Evolutionary conservation across 495 filamentous ascomycete genomes (phyloP), one percentile per base, ranked within the genome.

Genomic region (Tirmania nivea): DNA sequence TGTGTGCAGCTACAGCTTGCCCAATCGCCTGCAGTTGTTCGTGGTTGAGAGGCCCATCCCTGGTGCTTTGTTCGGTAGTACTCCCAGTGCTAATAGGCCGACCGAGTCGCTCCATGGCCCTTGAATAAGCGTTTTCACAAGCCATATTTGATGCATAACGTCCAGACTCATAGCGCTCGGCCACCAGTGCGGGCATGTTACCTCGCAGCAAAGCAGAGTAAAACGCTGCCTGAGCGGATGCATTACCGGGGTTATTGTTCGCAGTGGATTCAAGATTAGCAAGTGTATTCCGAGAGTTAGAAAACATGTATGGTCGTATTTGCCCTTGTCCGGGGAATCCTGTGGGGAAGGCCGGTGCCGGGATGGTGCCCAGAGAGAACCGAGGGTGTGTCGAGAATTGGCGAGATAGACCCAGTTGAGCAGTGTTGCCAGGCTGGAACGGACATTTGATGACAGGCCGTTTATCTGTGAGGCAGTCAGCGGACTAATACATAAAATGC

Each of bases 161-260:
- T 54, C 83, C 83, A 34, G 78, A 85, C 58, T 85, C 80, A 65
- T 93, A 87, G 59, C 90, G 73, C 64, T 96, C 87, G 42, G 93
- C 73, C 34, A 96, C 71, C 50, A 96, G 94, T 8, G 84, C 80
- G 7, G 90, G 84, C 80, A 94, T 87, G 62, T 92, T 85, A 10
- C 86, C 86, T 58, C 78, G 80, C 20, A 95, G 70, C n/a, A 96
- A 76, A 35, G 85, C 80, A 61, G 86, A 78, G 66, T 97, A 97
- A 65, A 97, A 94, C 19, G 84, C 79, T 67, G 86, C 87, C 67
- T 97, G 90, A 14, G 85, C 80, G 25, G 78, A 81, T 12, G 86
- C 77, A 67, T 82, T 94, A 57, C 73, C 77, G 3, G 90, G 84
- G 59, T 93, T 88, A 69, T 84, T 83, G 66, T 94, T 96, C 36